phyloP scores from a whole-genome alignment of 805 yeast genomes.

The Lipomyces chichibuensis region DNA sequence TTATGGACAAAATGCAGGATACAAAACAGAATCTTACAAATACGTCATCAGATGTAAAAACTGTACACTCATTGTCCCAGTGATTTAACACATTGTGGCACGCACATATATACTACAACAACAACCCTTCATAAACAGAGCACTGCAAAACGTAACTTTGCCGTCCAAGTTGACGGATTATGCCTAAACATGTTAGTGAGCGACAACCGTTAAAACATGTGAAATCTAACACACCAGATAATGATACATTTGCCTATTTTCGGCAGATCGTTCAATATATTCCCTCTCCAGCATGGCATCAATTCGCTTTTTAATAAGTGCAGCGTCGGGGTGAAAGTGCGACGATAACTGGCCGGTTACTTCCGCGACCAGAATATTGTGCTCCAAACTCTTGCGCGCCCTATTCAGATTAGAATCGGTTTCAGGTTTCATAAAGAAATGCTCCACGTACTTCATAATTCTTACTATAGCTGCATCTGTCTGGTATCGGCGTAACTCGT shows the following conservation, averaged over 20 bases:
- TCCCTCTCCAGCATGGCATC: conserved; percentile 80
- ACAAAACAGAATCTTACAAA: not conserved
- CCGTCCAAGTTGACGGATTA: not conserved
- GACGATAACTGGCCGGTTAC: conserved; percentile 60
- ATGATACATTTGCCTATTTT: conserved; percentile 61
- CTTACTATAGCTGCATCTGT: conserved; percentile 86
- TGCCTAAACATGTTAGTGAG: not conserved
- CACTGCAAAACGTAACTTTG: not conserved
- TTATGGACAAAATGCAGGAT: not conserved
- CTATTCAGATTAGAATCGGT: conserved; percentile 3
- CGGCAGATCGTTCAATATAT: conserved; percentile 71
- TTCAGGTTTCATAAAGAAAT: not conserved
- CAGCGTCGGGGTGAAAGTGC: conserved; percentile 71
- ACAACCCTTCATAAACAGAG: too few relatives aligned
- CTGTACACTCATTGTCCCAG: not conserved
- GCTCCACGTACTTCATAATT: conserved; percentile 61
- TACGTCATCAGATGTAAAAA: not conserved
- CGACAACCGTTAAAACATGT: not conserved
- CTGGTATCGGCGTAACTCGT: conserved; percentile 66
- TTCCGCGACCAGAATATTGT: conserved; percentile 69
- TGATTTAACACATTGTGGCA: too few relatives aligned
- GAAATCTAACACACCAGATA: conserved; percentile 60
- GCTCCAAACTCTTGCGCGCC: conserved; percentile 61
- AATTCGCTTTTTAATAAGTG: conserved; percentile 68
- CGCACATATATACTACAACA: not conserved